Base-by-base conservation (phyloP, 2,329 filamentous ascomycete species). In the Sordariomycetes sp. region DNA sequence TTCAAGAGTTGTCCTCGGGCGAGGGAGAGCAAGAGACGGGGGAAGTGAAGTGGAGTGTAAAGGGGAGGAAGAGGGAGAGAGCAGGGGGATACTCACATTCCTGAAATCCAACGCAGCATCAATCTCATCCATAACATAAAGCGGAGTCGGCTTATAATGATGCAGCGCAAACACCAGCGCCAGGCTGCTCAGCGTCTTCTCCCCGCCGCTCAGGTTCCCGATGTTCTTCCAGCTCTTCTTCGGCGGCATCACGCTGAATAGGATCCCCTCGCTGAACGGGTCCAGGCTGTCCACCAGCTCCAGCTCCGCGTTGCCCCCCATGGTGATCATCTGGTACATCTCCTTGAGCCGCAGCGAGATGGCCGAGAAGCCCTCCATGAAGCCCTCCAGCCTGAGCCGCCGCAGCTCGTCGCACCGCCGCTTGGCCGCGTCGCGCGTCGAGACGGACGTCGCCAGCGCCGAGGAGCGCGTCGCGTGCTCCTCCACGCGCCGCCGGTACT, bases 191-290 rank as follows among this genome's bases (percentile, higher is more conserved):
- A 99, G 76, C 43, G 94, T 99, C 83, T 99, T 99, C 75, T 99
- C 94, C 62, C 94, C 94, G 77, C 94, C 94, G 35, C 88, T 93
- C 65, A 99, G 71, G 71, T 99, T 97, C 68, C 88, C 87, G 69
- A 99, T 99, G 70, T 97, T 99, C 81, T 97, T 99, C 95, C 95
- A 99, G 68, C 88, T 94, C 81, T 99, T 99, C 83, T 99, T 99
- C 14, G 94, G 94, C 55, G 94, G 95, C 94, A 99, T 99, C 64
- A 99, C 95, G 59, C 87, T 93, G 77, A 99, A 99, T 54, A 97
- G 71, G 62, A 99, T 97, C 28, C 94, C 94, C 72, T 99, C 94
- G 7, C 89, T 91, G 77, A 99, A 99, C 0, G 94, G 94, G 70
- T 99, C 95, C 2, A 99, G 78, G 20, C 88, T 93, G 75, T 99